Evolutionary conservation across 306 rosid genomes (phyloP).

Genomic region (Carpinus fangiana): DNA sequence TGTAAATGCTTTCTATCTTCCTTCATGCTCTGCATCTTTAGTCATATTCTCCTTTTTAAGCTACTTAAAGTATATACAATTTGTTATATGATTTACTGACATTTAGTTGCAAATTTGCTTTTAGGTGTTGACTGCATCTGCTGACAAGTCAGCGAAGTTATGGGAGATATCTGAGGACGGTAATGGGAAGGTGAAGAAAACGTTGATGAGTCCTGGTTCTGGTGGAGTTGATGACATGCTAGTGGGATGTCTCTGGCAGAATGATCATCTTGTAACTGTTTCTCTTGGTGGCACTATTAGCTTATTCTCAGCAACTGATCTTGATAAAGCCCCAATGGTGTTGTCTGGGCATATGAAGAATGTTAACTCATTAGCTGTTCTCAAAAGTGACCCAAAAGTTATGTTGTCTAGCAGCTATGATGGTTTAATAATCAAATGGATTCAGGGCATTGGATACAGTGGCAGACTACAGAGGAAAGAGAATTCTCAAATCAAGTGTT

Average conservation of each 20-base stretch:
- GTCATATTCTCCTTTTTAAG: background rate
- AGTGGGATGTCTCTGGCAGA: constrained; percentile 91
- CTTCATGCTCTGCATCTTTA: background rate
- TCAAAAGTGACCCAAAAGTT: constrained; percentile 63
- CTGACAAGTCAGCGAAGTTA: constrained; percentile 88
- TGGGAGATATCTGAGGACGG: constrained; percentile 87
- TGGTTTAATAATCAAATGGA: constrained; percentile 87
- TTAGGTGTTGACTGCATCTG: constrained; percentile 91
- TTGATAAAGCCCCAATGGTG: constrained; percentile 69
- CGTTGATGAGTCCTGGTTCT: constrained; percentile 67
- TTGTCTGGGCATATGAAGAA: constrained; percentile 93
- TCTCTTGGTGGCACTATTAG: constrained; percentile 88
- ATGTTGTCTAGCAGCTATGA: constrained; percentile 91
- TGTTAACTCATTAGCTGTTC: constrained; percentile 75
- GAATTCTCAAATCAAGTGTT: constrained; percentile 76
- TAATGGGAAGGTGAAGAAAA: constrained; percentile 70
- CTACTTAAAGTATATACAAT: constrained; percentile 5
- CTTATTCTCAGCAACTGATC: constrained; percentile 72
- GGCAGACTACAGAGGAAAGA: constrained; percentile 85
- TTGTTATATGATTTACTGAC: constrained; percentile 27
- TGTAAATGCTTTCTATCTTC: background rate
- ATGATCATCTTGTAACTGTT: constrained; percentile 75
- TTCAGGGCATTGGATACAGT: constrained; percentile 82
- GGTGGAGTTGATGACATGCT: constrained; percentile 97
- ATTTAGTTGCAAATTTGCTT: constrained; percentile 18